A percentile compares a stretch with the other conserved stretches of the same genome.
Evolutionary conservation across 139 green algal genomes (phyloP).

Genomic region (Picochlorum sp.): DNA sequence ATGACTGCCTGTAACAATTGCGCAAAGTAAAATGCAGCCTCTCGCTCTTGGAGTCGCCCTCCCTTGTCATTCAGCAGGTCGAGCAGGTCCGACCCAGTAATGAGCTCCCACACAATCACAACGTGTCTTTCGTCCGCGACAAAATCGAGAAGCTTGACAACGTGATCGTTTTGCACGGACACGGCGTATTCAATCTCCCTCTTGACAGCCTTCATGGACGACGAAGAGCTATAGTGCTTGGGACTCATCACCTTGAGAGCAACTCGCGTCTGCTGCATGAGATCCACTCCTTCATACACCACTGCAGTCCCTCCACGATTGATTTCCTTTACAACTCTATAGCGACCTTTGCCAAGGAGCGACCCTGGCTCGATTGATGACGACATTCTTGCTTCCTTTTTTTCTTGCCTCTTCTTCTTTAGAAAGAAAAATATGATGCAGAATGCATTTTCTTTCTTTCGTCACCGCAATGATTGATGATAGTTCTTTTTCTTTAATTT

Average conservation of each 20-base stretch:
- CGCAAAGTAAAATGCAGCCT: conserved; percentile 57
- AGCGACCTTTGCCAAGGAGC: conserved; percentile 11
- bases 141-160: conserved; percentile 25
- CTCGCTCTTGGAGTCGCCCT: conserved; percentile 45
- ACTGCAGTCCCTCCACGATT: conserved; percentile 26
- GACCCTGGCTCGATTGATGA: no score
- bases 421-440: no score
- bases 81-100: conserved; percentile 69
- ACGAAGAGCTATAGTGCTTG: conserved; percentile 2
- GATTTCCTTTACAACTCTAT: conserved; percentile 19
- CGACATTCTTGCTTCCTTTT: no score
- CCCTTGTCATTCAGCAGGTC: conserved; percentile 70
- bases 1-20: conserved; percentile 51
- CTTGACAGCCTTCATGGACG: conserved; percentile 3
- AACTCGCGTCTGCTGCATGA: not conserved
- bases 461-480: no score
- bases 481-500: no score
- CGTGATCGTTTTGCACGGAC: conserved; percentile 15
- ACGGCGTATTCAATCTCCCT: conserved; percentile 24
- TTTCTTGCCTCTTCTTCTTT: no score
- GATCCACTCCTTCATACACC: conserved; percentile 10
- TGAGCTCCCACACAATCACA: conserved; percentile 66
- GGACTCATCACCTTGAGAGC: conserved; percentile 24
- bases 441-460: no score
- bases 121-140: conserved; percentile 11